A percentile compares a stretch with the other conserved stretches of the same genome.
Conservation (phyloP, 2,329 filamentous ascomycete genomes). For the Didymella exigua region DNA sequence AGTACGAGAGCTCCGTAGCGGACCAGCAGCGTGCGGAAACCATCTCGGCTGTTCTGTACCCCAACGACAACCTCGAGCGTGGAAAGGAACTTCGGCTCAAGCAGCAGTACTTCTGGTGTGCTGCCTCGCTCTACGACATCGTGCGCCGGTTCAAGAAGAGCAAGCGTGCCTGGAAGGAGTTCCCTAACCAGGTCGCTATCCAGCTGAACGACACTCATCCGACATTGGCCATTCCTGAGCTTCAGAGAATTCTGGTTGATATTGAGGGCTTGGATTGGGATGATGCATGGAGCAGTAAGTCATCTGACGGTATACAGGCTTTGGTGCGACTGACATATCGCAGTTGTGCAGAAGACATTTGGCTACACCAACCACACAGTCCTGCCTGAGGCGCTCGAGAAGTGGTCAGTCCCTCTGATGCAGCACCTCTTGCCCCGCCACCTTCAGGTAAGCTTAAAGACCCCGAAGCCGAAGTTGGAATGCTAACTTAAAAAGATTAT, state of each 20-base stretch:
- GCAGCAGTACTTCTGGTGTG: constrained; percentile 99
- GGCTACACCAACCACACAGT: constrained; percentile 99
- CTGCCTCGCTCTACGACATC: constrained; percentile 94
- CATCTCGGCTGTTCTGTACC: constrained; percentile 95
- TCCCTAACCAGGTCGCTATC: constrained; percentile 93
- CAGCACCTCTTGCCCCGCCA: constrained; percentile 93
- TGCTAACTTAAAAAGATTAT: constrained; percentile 67
- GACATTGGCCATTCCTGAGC: constrained; percentile 91
- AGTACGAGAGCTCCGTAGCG: constrained; percentile 97
- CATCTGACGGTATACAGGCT: not conserved
- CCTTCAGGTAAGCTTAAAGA: constrained; percentile 61
- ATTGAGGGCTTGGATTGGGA: constrained; percentile 92
- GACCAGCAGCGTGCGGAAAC: constrained; percentile 99
- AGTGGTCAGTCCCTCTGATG: constrained; percentile 93
- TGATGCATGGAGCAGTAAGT: constrained; percentile 78
- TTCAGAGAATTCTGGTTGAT: constrained; percentile 91
- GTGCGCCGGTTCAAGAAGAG: constrained; percentile 98
- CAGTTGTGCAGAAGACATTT: constrained; percentile 67
- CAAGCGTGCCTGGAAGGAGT: constrained; percentile 86
- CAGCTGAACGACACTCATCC: constrained; percentile 98
- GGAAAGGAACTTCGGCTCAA: constrained; percentile 97
- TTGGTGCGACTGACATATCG: constrained; percentile 18
- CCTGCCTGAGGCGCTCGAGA: constrained; percentile 93
- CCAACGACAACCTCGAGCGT: constrained; percentile 94
- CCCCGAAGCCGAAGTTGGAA: too few species aligned